Evolutionary conservation across 1,284 basidiomycete genomes (phyloP), one percentile per base, ranked within the genome.

Genomic region (Xerocomus amazonicus): DNA sequence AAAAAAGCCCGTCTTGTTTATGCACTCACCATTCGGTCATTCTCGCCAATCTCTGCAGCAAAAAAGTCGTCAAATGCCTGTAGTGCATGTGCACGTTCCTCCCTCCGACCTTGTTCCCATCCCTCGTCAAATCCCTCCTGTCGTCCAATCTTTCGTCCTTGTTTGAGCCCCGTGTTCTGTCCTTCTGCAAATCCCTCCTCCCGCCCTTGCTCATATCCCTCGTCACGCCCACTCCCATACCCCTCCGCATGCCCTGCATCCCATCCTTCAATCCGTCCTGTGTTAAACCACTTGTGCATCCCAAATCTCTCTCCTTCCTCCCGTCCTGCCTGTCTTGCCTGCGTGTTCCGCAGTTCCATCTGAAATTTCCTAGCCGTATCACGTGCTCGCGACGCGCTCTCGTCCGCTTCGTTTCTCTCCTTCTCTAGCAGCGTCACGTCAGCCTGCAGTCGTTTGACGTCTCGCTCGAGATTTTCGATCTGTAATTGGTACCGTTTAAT

Each of bases 41-140:
- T 57, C 16, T 61, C 60, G 46, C 71, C 67, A 52, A 69, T 63
- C 54, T 80, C 76, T 48, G 72, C 66, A 14, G 70, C 70, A 52
- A 79, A 66, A 64, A 81, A 78, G 34, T 71, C 72, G 58, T 81
- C 77, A 65, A 83, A 80, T 9, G 76, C 76, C 48, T 76, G 72
- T 23, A 79, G 54, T 3, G 78, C 80, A 53, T 72, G 73, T 47
- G 67, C 66, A 27, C 79, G 71, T 62, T 81, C 78, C 31, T 64
- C 63, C 53, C 34, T 51, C 50, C 71, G 63, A 37, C 76, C 76
- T 59, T 72, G 63, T 54, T 70, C 67, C 52, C 61, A 62, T 10
- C 74, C 75, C 36, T 75, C 66, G 31, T 58, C 59, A 7, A 70
- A 56, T 10, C 70, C 78, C 48, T 79, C 73, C 50, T 71, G 73